Evolutionary conservation across 2,329 filamentous ascomycete species (phyloP).

Genomic region (Microdochium trichocladiopsis): DNA sequence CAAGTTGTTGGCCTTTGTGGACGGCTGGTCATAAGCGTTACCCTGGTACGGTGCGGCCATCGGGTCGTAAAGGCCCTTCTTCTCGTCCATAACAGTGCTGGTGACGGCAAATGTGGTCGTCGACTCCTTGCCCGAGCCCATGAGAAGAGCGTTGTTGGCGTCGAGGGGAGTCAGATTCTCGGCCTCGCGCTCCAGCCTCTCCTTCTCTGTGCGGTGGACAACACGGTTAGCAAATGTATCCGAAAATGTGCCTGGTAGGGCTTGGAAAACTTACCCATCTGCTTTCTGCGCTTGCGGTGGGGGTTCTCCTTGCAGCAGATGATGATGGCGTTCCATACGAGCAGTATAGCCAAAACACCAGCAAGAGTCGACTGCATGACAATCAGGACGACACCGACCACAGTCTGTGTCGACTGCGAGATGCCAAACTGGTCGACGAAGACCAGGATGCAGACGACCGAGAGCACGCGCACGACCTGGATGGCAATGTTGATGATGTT

Average conservation of each 20-base stretch:
- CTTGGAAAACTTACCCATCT: slow-evolving; percentile 62
- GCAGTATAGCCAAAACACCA: slow-evolving; percentile 75
- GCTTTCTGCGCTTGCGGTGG: slow-evolving; percentile 81
- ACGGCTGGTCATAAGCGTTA: slow-evolving; percentile 16
- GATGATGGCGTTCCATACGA: slow-evolving; percentile 82
- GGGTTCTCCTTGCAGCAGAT: slow-evolving; percentile 82
- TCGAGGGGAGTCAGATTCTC: slow-evolving; percentile 83
- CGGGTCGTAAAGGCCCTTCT: slow-evolving; percentile 17
- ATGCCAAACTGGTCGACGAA: slow-evolving; percentile 93
- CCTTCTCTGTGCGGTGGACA: slow-evolving; percentile 58
- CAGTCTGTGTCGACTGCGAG: slow-evolving; percentile 84
- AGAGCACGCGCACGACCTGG: slow-evolving; percentile 81
- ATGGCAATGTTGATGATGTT: slow-evolving; percentile 94
- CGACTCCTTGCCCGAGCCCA: slow-evolving; percentile 43
- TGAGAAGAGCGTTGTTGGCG: slow-evolving; percentile 78
- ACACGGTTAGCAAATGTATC: slow-evolving; percentile 15
- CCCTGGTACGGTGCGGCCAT: slow-evolving; percentile 10
- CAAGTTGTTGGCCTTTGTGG: slow-evolving; percentile 13
- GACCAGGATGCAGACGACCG: slow-evolving; percentile 80
- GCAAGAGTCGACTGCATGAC: slow-evolving; percentile 84
- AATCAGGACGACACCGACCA: slow-evolving; percentile 88
- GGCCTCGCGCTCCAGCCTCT: slow-evolving; percentile 68
- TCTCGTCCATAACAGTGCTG: slow-evolving; percentile 27
- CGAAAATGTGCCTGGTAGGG: not conserved
- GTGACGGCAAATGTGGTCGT: slow-evolving; percentile 34